Evolutionary conservation across 441 rosid genomes (phyloP), one percentile per base, ranked within the genome.

Genomic region (Mallotus repandus): DNA sequence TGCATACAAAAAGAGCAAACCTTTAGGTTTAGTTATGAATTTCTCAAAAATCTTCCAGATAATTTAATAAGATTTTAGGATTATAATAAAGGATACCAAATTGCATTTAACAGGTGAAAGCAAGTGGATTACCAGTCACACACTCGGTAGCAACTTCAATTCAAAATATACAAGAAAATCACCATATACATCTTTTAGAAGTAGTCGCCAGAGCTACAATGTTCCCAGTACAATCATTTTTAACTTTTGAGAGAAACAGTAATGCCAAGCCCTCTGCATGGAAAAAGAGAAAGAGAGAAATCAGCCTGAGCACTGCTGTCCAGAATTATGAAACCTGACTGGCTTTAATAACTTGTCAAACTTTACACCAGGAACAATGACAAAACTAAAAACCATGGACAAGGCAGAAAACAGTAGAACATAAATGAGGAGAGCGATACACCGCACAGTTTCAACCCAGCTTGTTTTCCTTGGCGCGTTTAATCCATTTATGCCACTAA

Each of bases 241-340:
- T 48, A 45, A 70, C 46, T 59, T 43, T 35, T 35, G 55, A 45
- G 22, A 60, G 25, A 57, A 25, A 18, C 2, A 5, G 41, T 58
- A 71, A 71, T 35, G 50, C 38, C 22, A 49, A 59, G 68, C 46
- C 58, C 52, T 46, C 53, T 70, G 66, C 32, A 18, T 25, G 46
- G 55, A 46, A 29, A 50, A 71, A 48, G 61, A 32, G 38, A 4
- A 32, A 32, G 4, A 32, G 4, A 32, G 4, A 32, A 1, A 32
- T 32, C 38, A 32, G 41, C 43, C 19, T 29, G 50, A 52, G 3
- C 32, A 62, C 49, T 12, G 32, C 5, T 7, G 12, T 41, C 50
- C 25, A 49, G 61, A 35, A 55, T 4, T 11, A 55, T 18, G 22
- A 18, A 71, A 46, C 7, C 49, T 11, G 41, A 18, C 56, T 49